Base-by-base conservation (phyloP, 2,329 filamentous ascomycete genomes). In the Myriosclerotinia curreyana region DNA sequence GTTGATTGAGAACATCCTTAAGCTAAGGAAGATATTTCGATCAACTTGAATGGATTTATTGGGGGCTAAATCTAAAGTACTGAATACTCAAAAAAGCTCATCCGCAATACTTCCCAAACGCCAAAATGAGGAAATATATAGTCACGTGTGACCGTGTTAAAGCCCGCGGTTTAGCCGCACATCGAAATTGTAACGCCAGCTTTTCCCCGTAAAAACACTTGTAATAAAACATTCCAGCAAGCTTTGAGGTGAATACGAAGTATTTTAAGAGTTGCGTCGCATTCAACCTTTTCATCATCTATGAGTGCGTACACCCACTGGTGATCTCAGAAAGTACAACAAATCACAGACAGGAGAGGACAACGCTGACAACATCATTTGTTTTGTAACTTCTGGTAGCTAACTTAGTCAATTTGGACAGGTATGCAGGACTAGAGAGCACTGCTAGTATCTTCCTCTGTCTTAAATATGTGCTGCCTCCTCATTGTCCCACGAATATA, bases 1-100 rank as follows among this genome's bases (percentile, higher is more conserved):
- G 22, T 2, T 62, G 8, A n/a, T 55, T 36, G 60, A 42, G 9
- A 62, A 62, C 60, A 62, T 62, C 11, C 34, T 60, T 6, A 5
- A 9, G 14, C 22, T 34, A 12, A 20, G 17, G 20, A 22, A 34
- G 6, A 58, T 34, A 15, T 15, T 36, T 20, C 11, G 28, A 46
- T 9, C 20, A 11, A 22, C 9, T 3, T n/a, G 12, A 15, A 11
- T 46, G 42, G 15, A 58, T 14, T n/a, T 46, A 14, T 46, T 56
- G 25, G 25, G 3, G 22, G 6, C 31, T n/a, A 17, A 8, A 12
- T 8, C 9, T n/a, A 15, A 6, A n/a, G 17, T 15, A n/a, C 5
- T 44, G 22, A 44, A 34, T n/a, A n/a, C 9, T 17, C 17, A 44
- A 12, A 44, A 34, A 22, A 5, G 5, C 11, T 22, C 25, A 22